Base-by-base conservation (phyloP, 2,329 filamentous ascomycete species). In the Thelonectria olida region DNA sequence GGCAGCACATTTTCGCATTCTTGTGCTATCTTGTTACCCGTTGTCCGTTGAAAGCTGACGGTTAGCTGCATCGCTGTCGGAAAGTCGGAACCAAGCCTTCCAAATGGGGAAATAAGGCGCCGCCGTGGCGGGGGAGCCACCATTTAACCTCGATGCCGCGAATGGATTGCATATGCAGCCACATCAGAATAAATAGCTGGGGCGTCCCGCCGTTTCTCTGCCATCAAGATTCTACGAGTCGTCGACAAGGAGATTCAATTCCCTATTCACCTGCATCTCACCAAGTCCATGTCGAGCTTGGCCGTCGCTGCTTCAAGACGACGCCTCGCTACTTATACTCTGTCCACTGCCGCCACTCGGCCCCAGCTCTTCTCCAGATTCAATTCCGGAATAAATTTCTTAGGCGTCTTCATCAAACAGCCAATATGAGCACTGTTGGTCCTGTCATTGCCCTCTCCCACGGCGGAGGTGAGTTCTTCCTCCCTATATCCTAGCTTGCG, bases 361-460 rank as follows among this genome's bases (percentile, higher is more conserved):
- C 45, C 48, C n/a, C 19, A 13, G 28, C 31, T 7, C 20, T 8
- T 42, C 19, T 39, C 27, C 27, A 34, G 44, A 39, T 58, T 53
- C 25, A 34, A 25, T 41, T 2, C 48, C 47, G 34, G 17, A 28
- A 17, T 20, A 53, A 54, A 39, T n/a, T 41, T 20, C 51, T 54
- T 19, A 49, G 23, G 49, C 57, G 57, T 2, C 28, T 22, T 49
- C 52, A n/a, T n/a, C n/a, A 61, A 12, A 54, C 54, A 17, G 27
- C 54, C 58, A 74, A 58, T 20, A 82, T 82, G 81, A 62, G 77
- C 17, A 69, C 70, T 34, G 69, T 81, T 49, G 81, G 74, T 7
- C 79, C 81, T 12, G 78, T 82, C 9, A 73, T 84, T 67, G 80
- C 79, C n/a, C 73, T 84, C 19, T 81, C 81, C n/a, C 82, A 84